phyloP scores from a whole-genome alignment of 306 rosid species.

The Oemleria cerasiformis region DNA sequence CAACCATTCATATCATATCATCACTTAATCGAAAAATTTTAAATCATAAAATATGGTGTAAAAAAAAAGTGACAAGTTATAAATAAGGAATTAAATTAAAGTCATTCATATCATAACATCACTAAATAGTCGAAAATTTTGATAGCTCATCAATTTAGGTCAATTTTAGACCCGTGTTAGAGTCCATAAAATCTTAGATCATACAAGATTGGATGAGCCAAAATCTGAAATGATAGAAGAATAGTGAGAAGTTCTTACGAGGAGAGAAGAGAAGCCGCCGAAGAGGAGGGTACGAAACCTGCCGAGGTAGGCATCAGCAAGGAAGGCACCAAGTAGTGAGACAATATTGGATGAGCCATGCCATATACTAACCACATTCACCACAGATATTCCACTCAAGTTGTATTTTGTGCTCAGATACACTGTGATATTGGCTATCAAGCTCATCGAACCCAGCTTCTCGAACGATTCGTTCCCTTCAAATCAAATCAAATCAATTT shows the following conservation, averaged over 20 bases:
- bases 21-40: not conserved
- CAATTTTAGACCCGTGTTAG: no score
- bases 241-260: constrained; percentile 53
- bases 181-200: no score
- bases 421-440: constrained; percentile 58
- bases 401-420: constrained; percentile 54
- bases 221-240: no score
- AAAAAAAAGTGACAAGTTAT: no score
- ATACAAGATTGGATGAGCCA: no score
- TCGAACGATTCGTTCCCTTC: constrained; percentile 78
- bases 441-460: constrained; percentile 89
- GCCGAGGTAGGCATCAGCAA: constrained; percentile 76
- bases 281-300: constrained; percentile 62
- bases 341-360: constrained; percentile 62
- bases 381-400: constrained; percentile 48
- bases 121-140: no score
- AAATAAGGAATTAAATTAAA: no score
- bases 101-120: no score
- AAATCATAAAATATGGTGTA: no score
- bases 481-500: not conserved
- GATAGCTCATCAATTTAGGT: no score
- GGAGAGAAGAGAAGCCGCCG: constrained; percentile 58
- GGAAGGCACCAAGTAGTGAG: constrained; percentile 64
- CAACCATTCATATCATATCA: not conserved
- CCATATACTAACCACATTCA: constrained; percentile 69